Percentiles rank a stretch among this genome's conserved stretches.
Conservation (phyloP, 257 asterid species). For the Nicotiana benthamiana region DNA sequence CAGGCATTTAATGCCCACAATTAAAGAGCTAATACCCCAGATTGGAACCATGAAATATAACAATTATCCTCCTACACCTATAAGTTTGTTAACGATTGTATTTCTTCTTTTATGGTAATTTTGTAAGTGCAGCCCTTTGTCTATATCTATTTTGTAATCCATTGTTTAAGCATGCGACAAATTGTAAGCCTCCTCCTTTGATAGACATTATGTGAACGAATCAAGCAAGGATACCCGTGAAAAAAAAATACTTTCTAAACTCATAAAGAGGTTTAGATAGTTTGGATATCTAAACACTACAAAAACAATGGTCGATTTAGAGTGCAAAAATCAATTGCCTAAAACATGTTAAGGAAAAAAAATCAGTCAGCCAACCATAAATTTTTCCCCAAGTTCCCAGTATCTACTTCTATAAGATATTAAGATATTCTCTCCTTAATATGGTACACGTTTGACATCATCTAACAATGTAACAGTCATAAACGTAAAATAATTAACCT, state of each 20-base stretch:
- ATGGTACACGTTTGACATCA: not conserved
- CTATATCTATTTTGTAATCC: not conserved
- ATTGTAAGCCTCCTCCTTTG: not conserved
- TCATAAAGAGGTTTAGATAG: not conserved
- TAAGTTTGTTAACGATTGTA: not conserved
- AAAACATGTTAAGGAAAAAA: not conserved
- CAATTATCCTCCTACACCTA: not conserved
- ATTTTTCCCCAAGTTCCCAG: not conserved
- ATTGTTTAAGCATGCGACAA: not conserved
- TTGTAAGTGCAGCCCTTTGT: not conserved
- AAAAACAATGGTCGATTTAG: not conserved
- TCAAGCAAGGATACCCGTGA: not conserved
- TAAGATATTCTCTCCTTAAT: not conserved
- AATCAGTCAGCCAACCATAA: not conserved
- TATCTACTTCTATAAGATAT: not conserved
- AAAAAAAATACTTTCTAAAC: not conserved
- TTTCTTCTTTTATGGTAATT: not conserved
- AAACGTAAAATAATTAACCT: constrained; percentile 26
- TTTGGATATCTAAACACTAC: not conserved
- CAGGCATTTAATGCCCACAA: not conserved
- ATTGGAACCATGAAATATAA: not conserved
- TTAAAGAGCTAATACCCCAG: not conserved
- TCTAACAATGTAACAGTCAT: not conserved
- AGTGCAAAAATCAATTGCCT: not conserved
- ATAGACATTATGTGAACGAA: not conserved